Evolutionary conservation across 176 grass and related monocot species (phyloP).

Genomic region (Oryza longistaminata): DNA sequence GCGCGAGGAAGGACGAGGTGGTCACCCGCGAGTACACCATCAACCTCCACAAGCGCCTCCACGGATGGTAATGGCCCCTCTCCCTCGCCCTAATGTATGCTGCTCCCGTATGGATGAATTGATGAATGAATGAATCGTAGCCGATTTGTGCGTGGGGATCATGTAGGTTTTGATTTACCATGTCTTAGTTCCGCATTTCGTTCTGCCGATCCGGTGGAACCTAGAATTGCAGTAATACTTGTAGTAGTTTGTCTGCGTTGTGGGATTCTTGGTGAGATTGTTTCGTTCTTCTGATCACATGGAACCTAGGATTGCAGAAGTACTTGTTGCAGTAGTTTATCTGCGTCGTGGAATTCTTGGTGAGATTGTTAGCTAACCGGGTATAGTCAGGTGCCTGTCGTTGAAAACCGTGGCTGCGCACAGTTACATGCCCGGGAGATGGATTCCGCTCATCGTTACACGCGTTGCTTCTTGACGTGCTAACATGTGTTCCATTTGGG

Average conservation of each 20-base stretch:
- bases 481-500: conserved; percentile 20
- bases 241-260: too few species aligned
- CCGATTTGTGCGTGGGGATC: background rate
- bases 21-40: conserved; percentile 65
- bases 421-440: conserved; percentile 35
- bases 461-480: conserved; percentile 24
- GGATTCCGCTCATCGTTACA: conserved; percentile 38
- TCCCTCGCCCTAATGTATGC: background rate
- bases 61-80: background rate
- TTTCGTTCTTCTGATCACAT: too few species aligned
- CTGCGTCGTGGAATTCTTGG: background rate
- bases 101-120: background rate
- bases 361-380: background rate
- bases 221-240: background rate
- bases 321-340: background rate
- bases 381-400: conserved; percentile 41
- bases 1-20: conserved; percentile 41
- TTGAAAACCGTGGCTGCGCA: conserved; percentile 2
- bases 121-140: background rate
- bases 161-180: background rate
- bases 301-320: too few species aligned
- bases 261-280: too few species aligned
- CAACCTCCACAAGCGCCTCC: conserved; percentile 62
- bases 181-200: background rate
- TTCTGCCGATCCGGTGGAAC: background rate